These are phyloP conservation scores for Talaromyces sp. DNA, from an alignment of 2,329 filamentous ascomycete species.

Conservation along the genomic window DNA sequence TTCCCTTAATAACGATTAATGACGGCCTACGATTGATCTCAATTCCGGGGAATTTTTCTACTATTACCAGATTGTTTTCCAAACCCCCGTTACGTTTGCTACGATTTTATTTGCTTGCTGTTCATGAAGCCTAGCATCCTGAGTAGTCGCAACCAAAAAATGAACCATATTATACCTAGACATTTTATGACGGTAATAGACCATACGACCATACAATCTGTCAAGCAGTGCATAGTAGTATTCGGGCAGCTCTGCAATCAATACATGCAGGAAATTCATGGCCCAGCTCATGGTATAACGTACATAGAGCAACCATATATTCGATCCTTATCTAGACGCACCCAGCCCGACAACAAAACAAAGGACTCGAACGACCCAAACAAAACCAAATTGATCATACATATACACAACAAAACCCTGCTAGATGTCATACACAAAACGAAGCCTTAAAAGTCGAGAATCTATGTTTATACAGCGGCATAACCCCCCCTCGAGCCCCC, in stretches of 20 bases:
- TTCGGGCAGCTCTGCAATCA: neutral
- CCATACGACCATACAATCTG: neutral
- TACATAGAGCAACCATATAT: neutral
- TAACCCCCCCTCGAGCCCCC: slow-evolving; percentile 80
- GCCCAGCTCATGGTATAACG: neutral
- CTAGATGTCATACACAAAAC: neutral
- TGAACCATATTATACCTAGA: too few relatives aligned
- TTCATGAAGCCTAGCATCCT: neutral
- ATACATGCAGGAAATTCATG: neutral
- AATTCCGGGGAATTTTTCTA: neutral
- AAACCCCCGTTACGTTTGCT: neutral
- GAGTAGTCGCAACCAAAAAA: neutral
- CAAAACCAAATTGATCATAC: neutral
- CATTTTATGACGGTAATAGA: neutral
- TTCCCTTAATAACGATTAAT: neutral
- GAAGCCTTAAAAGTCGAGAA: slow-evolving; percentile 10
- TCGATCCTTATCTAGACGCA: neutral
- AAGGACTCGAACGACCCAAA: neutral
- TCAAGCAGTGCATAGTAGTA: neutral
- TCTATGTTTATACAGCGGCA: slow-evolving; percentile 69
- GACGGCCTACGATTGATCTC: neutral
- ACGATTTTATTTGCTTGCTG: neutral
- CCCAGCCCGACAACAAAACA: neutral
- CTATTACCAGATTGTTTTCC: neutral
- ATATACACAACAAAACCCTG: neutral